Evolutionary conservation across 768 basidiomycete genomes (phyloP).

Genomic region (Floccularia luteovirens): DNA sequence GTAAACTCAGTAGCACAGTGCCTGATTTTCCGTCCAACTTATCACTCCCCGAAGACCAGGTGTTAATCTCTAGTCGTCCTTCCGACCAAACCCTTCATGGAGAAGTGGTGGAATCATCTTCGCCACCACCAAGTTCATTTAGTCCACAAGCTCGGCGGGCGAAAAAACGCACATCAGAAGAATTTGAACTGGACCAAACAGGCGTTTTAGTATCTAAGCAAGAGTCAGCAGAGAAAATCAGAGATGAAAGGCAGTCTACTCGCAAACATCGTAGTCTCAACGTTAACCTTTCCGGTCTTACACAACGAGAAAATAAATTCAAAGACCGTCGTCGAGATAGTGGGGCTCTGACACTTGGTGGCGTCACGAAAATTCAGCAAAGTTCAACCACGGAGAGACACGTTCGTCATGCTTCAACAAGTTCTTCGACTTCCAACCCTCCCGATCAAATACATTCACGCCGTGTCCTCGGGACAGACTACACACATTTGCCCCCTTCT

Average conservation of each 20-base stretch:
- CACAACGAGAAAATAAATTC: slow-evolving; percentile 32
- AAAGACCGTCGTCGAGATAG: slow-evolving; percentile 56
- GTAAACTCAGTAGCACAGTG: slow-evolving; percentile 31
- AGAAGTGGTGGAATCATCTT: slow-evolving; percentile 6
- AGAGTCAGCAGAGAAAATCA: slow-evolving; percentile 29
- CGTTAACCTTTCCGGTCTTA: slow-evolving; percentile 31
- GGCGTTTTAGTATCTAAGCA: slow-evolving; percentile 53
- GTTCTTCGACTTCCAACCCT: slow-evolving; percentile 59
- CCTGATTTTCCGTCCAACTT: slow-evolving; percentile 25
- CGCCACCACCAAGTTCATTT: slow-evolving; percentile 67
- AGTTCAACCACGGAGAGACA: slow-evolving; percentile 34
- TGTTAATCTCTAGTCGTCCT: too few species aligned
- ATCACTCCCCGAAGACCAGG: slow-evolving; percentile 12
- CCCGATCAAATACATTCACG: slow-evolving; percentile 43
- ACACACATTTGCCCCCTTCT: slow-evolving; percentile 86
- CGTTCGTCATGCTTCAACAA: slow-evolving; percentile 57
- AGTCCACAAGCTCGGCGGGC: slow-evolving; percentile 42
- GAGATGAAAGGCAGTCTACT: slow-evolving; percentile 42
- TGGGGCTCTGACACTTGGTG: slow-evolving; percentile 31
- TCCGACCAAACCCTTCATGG: neutral
- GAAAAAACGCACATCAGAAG: slow-evolving; percentile 74
- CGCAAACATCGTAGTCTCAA: slow-evolving; percentile 74
- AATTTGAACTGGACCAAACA: slow-evolving; percentile 73
- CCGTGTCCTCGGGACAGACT: slow-evolving; percentile 66
- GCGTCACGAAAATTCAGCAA: slow-evolving; percentile 22